A percentile compares a stretch with the other conserved stretches of the same genome.
Evolutionary conservation across 2,329 filamentous ascomycete species (phyloP).

Genomic region (Bipolaris sorokiniana): DNA sequence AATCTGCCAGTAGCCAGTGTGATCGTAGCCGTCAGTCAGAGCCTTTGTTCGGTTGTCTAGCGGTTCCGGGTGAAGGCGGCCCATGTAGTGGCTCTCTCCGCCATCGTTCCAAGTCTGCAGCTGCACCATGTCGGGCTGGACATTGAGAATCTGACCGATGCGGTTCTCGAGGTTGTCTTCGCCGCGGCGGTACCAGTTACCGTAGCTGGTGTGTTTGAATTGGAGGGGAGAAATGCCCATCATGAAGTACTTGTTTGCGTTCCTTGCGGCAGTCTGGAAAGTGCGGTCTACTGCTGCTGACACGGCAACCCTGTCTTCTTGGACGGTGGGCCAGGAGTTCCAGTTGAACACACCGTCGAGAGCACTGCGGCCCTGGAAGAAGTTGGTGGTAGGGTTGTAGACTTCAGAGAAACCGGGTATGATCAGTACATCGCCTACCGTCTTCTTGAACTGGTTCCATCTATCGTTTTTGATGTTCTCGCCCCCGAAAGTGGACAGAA

Average conservation of each 20-base stretch:
- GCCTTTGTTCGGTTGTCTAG: slow-evolving; percentile 30
- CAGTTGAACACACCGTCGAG: slow-evolving; percentile 49
- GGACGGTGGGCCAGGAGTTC: slow-evolving; percentile 45
- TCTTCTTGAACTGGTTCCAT: slow-evolving; percentile 32
- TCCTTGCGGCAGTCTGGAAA: slow-evolving; percentile 38
- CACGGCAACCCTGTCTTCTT: slow-evolving; percentile 33
- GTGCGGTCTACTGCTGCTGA: slow-evolving; percentile 36
- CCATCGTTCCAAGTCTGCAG: slow-evolving; percentile 53
- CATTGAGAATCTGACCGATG: slow-evolving; percentile 34
- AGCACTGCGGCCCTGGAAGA: slow-evolving; percentile 32
- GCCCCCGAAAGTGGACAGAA: slow-evolving; percentile 45
- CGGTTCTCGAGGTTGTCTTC: slow-evolving; percentile 47
- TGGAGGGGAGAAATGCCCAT: slow-evolving; percentile 50
- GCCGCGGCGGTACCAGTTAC: slow-evolving; percentile 49
- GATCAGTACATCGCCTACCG: slow-evolving; percentile 38
- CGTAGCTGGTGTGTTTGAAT: slow-evolving; percentile 46
- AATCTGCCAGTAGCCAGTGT: slow-evolving; percentile 47
- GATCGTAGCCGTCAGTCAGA: slow-evolving; percentile 43
- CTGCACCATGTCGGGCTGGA: slow-evolving; percentile 50
- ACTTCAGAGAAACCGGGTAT: slow-evolving; percentile 41
- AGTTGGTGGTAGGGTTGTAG: slow-evolving; percentile 19
- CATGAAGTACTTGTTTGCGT: slow-evolving; percentile 47
- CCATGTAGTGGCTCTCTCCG: slow-evolving; percentile 51
- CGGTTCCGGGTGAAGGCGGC: slow-evolving; percentile 48
- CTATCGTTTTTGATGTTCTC: slow-evolving; percentile 27